phyloP scores from a whole-genome alignment of 2,329 filamentous ascomycete genomes.

The Xenosphaeropsis pyriputrescens region DNA sequence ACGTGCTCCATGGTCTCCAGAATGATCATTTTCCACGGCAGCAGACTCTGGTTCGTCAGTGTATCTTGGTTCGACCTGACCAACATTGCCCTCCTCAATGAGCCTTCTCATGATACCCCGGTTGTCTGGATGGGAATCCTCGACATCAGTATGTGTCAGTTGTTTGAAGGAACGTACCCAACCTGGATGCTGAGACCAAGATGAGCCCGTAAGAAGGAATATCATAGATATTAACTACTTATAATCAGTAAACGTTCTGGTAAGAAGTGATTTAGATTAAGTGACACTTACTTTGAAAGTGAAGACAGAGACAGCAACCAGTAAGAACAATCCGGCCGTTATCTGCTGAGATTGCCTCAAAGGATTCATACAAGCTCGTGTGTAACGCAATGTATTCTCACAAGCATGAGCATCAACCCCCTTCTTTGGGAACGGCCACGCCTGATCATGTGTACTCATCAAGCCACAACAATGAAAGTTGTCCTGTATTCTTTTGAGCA shows the following conservation, averaged over 20 bases:
- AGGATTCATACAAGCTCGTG: constrained; percentile 5
- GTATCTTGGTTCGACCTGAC: constrained; percentile 6
- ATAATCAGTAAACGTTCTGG: too few relatives aligned
- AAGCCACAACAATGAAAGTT: constrained; percentile 53
- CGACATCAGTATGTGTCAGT: constrained; percentile 2
- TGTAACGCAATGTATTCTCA: constrained; percentile 24
- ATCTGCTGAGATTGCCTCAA: too few relatives aligned
- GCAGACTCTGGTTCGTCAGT: constrained; percentile 8
- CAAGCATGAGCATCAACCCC: constrained; percentile 24
- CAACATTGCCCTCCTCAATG: constrained; percentile 8
- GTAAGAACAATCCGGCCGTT: too few relatives aligned
- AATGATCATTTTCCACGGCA: constrained; percentile 1
- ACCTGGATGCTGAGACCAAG: constrained; percentile 7
- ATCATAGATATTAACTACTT: constrained; percentile 3
- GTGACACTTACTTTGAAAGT: too few relatives aligned
- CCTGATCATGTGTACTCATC: constrained; percentile 37
- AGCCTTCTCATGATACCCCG: constrained; percentile 9
- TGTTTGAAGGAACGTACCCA: constrained; percentile 7
- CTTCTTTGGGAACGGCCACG: constrained; percentile 40
- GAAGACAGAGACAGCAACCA: too few relatives aligned
- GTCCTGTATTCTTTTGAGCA: constrained; percentile 49
- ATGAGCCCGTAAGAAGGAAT: constrained; percentile 11
- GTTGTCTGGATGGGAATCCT: constrained; percentile 7
- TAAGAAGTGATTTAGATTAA: too few relatives aligned
- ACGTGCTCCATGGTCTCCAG: constrained; percentile 7